Conservation (phyloP, 2,329 filamentous ascomycete species). For the Paraconiothyrium sp. region DNA sequence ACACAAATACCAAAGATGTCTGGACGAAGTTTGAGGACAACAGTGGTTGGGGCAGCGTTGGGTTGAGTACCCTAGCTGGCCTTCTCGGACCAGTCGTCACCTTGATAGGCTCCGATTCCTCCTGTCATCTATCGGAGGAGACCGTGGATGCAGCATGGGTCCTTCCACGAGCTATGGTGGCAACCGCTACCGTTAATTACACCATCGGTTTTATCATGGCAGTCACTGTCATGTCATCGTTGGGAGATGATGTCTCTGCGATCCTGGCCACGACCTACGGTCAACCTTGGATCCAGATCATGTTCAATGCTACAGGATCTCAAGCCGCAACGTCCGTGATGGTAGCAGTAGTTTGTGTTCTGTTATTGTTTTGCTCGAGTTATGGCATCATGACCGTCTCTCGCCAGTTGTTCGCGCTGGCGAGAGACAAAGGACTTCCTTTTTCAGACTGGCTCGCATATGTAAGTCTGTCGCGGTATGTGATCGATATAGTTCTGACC, state of each 20-base stretch:
- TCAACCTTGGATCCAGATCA: slow-evolving; percentile 37
- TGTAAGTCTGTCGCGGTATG: slow-evolving; percentile 22
- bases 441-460: slow-evolving; percentile 20
- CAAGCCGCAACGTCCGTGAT: slow-evolving; percentile 33
- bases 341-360: slow-evolving; percentile 37
- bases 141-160: slow-evolving; percentile 43
- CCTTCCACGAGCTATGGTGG: slow-evolving; percentile 53
- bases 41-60: too few relatives aligned
- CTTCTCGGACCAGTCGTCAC: slow-evolving; percentile 23
- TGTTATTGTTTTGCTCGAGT: slow-evolving; percentile 18
- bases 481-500: neutral
- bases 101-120: slow-evolving; percentile 40
- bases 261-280: slow-evolving; percentile 25
- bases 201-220: too few relatives aligned
- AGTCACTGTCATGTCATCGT: too few relatives aligned
- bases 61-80: too few relatives aligned
- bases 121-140: slow-evolving; percentile 46
- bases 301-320: slow-evolving; percentile 38
- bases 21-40: too few relatives aligned
- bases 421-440: slow-evolving; percentile 39
- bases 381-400: slow-evolving; percentile 41
- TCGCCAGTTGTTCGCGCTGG: slow-evolving; percentile 47
- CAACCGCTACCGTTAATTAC: slow-evolving; percentile 36
- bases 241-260: slow-evolving; percentile 28
- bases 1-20: too few relatives aligned